Evolutionary conservation across 345 rosid species (phyloP), one percentile per base, ranked within the genome.

Genomic region (Mangifera indica): DNA sequence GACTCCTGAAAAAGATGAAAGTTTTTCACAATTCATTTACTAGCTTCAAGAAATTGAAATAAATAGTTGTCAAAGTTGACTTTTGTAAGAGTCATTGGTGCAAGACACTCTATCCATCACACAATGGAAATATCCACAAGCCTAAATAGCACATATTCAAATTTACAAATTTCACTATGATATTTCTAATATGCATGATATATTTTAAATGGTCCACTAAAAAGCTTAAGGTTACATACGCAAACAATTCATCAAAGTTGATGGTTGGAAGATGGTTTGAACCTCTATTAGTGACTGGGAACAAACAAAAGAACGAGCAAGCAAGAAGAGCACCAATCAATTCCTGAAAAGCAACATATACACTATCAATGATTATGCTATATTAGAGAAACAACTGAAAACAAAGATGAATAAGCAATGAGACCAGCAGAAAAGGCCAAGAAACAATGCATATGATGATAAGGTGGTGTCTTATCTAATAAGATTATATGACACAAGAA

Each of bases 191-290:
- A 29, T 25, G 22, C 21, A 72, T 60, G 60, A 29, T 18, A 54
- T 17, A 51, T 26, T 53, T 54, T 7, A 62, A 42, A 62, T 64
- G n/a, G 45, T 67, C 40, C 22, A 74, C 62, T 49, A 78, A 22
- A 77, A 69, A 79, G 81, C 55, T 24, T 66, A 76, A 82, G 73
- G 61, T 74, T 60, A 89, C 99, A 69, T 88, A 89, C 99, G 78
- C 89, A 81, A 92, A 94, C 76, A 92, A 80, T 69, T 76, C 37
- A 85, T 92, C 96, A 72, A 94, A 89, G 84, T 92, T 94, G 90
- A 90, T 89, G 74, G 66, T 71, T 49, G 90, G 96, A 80, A 90
- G 98, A 74, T 79, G 60, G 67, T 83, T 83, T 77, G 80, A 84
- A 81, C 73, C 80, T 86, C 97, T 84, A 72, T 74, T 76, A 69